phyloP scores from a whole-genome alignment of 1,139 yeast genomes.

The Schwanniomyces etchellsii region DNA sequence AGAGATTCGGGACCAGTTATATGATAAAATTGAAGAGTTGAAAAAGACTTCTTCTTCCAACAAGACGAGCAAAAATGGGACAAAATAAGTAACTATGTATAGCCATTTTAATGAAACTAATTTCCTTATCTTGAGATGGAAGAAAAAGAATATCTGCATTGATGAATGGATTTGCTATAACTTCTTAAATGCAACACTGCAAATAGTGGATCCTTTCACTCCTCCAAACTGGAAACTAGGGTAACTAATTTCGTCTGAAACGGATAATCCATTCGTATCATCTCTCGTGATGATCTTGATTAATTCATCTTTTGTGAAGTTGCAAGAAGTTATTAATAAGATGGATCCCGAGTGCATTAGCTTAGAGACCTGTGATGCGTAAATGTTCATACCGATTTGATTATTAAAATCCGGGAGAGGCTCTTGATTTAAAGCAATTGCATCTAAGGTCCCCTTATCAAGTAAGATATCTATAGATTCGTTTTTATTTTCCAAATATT shows the following conservation, averaged over 20 bases:
- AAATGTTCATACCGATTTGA: slow-evolving; percentile 53
- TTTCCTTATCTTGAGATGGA: no score
- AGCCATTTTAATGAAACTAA: no score
- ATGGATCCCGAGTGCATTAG: slow-evolving; percentile 54
- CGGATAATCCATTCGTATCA: slow-evolving; percentile 32
- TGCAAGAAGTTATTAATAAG: slow-evolving; percentile 86
- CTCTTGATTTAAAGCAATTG: slow-evolving; percentile 79
- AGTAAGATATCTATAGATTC: slow-evolving; percentile 61
- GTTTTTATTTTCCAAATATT: slow-evolving; percentile 26
- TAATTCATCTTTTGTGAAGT: slow-evolving; percentile 80
- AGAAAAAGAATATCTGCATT: background rate
- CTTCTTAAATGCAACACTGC: slow-evolving; percentile 73
- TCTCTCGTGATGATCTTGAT: slow-evolving; percentile 44
- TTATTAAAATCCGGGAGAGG: slow-evolving; percentile 35
- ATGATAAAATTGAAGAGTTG: slow-evolving; percentile 43
- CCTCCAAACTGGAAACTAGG: slow-evolving; percentile 91
- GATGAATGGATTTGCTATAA: slow-evolving; percentile 2
- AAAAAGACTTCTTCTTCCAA: no score
- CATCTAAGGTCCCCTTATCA: slow-evolving; percentile 96
- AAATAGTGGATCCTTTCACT: slow-evolving; percentile 76
- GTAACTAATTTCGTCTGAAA: slow-evolving; percentile 63
- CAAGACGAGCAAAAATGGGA: no score
- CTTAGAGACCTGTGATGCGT: slow-evolving; percentile 55
- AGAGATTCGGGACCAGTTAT: slow-evolving; percentile 55
- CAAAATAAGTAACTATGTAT: no score